phyloP scores from a whole-genome alignment of 2,329 filamentous ascomycete genomes.

The Pestalotiopsis sp. region DNA sequence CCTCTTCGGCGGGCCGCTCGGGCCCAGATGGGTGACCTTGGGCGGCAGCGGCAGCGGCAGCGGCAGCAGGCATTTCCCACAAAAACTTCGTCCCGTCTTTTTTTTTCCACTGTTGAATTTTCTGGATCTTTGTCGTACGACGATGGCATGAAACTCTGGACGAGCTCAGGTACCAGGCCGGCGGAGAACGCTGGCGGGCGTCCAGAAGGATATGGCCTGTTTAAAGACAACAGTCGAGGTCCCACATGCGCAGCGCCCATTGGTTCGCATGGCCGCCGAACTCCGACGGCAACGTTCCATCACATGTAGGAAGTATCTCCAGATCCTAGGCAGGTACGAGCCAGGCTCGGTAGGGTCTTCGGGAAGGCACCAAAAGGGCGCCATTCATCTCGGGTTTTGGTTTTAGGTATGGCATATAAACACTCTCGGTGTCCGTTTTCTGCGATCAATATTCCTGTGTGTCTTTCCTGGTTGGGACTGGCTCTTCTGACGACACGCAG shows the following conservation, averaged over 20 bases:
- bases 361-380: no score
- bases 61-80: neutral
- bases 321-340: neutral
- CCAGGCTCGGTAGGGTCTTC: no score
- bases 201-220: neutral
- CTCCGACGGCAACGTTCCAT: neutral
- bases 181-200: conserved; percentile 9
- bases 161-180: neutral
- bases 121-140: conserved; percentile 3
- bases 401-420: neutral
- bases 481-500: no score
- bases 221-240: neutral
- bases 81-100: neutral
- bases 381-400: no score
- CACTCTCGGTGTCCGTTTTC: neutral
- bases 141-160: neutral
- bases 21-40: neutral
- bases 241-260: neutral
- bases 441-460: neutral
- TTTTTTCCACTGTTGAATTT: neutral
- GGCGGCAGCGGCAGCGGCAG: neutral
- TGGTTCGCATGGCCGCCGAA: neutral
- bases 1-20: neutral
- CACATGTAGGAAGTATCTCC: neutral
- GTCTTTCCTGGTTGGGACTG: conserved; percentile 3